Conservation (phyloP, 495 filamentous ascomycete species). For the Clohesyomyces aquaticus region DNA sequence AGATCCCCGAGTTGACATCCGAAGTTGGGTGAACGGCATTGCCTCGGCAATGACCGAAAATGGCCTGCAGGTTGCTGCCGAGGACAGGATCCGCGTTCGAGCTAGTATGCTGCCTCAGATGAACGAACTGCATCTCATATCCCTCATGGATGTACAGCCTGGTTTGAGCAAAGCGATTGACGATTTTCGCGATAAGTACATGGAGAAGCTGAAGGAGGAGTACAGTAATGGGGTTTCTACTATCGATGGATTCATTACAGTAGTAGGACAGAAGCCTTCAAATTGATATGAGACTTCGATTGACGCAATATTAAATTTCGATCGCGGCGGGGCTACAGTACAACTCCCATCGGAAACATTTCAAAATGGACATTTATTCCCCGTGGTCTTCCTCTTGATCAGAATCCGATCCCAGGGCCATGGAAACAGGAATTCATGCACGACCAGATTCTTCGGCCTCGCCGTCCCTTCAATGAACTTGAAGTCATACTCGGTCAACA, state of each 20-base stretch:
- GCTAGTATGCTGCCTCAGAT: not conserved
- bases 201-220: not conserved
- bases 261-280: not conserved
- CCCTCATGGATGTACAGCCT: not conserved
- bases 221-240: not conserved
- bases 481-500: slow-evolving; percentile 12
- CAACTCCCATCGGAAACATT: too few species aligned
- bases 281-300: not conserved
- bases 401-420: slow-evolving; percentile 8
- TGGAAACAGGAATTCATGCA: slow-evolving; percentile 16
- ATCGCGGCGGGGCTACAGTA: too few species aligned
- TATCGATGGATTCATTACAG: not conserved
- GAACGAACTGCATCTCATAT: not conserved
- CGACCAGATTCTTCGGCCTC: slow-evolving; percentile 8
- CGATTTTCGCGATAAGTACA: not conserved
- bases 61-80: not conserved
- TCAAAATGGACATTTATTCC: slow-evolving; percentile 2
- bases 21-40: not conserved
- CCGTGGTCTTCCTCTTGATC: not conserved
- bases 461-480: not conserved
- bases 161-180: not conserved
- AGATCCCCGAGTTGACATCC: not conserved
- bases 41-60: not conserved
- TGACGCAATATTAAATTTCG: too few species aligned
- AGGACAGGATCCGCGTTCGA: not conserved